Evolutionary conservation across 208 protist species (phyloP).

Genomic region (Crithidia fasciculata): DNA sequence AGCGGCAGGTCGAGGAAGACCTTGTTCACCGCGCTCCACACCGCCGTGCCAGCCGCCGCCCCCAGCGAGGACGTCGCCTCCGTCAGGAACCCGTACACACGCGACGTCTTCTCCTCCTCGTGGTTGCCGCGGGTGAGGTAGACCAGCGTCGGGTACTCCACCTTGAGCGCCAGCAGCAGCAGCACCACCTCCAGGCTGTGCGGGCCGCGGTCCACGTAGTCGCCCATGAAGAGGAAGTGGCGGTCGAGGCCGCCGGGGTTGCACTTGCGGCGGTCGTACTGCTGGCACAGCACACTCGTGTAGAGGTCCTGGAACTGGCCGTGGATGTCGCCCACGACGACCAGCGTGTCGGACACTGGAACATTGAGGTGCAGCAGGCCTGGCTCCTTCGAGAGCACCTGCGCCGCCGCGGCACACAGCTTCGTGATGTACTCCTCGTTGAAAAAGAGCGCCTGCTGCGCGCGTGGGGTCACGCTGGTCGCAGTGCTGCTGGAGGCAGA

Average conservation of each 20-base stretch:
- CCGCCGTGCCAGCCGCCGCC: conserved; percentile 39
- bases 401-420: conserved; percentile 45
- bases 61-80: conserved; percentile 54
- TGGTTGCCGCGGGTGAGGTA: conserved; percentile 90
- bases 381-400: conserved; percentile 43
- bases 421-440: conserved; percentile 35
- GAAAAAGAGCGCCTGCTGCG: conserved; percentile 27
- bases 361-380: conserved; percentile 48
- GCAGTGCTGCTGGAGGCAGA: conserved; percentile 1
- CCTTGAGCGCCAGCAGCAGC: conserved; percentile 87
- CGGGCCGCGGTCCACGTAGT: conserved; percentile 97
- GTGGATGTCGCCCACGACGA: conserved; percentile 87
- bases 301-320: conserved; percentile 81
- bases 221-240: conserved; percentile 97
- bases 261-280: conserved; percentile 55
- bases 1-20: conserved; percentile 82
- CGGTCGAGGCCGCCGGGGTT: conserved; percentile 28
- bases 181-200: conserved; percentile 58
- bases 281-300: conserved; percentile 59
- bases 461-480: background rate
- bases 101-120: conserved; percentile 79
- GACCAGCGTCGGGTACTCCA: conserved; percentile 76
- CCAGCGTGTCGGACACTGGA: conserved; percentile 43
- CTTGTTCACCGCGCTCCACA: conserved; percentile 78
- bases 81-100: conserved; percentile 72